Percentiles rank a stretch among this genome's conserved stretches.
Conservation (phyloP, 116 monocot species). For the Phalaenopsis hybrid region DNA sequence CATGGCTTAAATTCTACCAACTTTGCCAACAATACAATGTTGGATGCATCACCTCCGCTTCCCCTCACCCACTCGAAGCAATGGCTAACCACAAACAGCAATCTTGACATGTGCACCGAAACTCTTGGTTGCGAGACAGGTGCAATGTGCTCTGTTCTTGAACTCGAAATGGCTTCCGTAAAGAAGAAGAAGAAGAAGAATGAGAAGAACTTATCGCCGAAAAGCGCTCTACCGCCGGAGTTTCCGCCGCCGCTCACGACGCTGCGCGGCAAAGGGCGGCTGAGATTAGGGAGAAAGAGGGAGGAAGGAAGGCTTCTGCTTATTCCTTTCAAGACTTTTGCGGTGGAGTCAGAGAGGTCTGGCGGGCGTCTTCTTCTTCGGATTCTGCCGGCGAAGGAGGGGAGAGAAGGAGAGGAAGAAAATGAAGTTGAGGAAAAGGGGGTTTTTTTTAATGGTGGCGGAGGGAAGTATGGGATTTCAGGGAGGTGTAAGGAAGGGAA, state of each 20-base stretch:
- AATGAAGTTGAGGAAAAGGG: slow-evolving; percentile 11
- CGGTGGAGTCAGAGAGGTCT: slow-evolving; percentile 20
- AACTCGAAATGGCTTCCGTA: slow-evolving; percentile 1
- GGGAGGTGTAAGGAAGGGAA: not conserved
- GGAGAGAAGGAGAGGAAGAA: not conserved
- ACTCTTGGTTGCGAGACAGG: slow-evolving; percentile 32
- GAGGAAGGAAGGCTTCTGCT: slow-evolving; percentile 27
- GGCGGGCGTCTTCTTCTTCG: slow-evolving; percentile 22
- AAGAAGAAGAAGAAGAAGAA: not conserved
- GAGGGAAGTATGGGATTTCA: slow-evolving; percentile 1
- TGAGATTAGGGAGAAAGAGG: slow-evolving; percentile 12
- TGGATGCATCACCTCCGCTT: not conserved
- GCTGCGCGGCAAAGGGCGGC: slow-evolving; percentile 8
- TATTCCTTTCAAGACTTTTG: slow-evolving; percentile 11
- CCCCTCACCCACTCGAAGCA: not conserved
- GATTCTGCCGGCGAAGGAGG: not conserved
- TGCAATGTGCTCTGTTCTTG: slow-evolving; percentile 5
- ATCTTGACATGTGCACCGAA: slow-evolving; percentile 33
- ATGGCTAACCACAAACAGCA: not conserved
- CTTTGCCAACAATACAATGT: too few species aligned
- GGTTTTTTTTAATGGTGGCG: not conserved
- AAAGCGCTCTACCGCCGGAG: not conserved
- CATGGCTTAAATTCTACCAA: too few species aligned
- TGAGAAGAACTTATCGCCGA: not conserved
- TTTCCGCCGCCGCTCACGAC: slow-evolving; percentile 32